Base-by-base conservation (phyloP, 306 rosid genomes). In the Rubus idaeus region DNA sequence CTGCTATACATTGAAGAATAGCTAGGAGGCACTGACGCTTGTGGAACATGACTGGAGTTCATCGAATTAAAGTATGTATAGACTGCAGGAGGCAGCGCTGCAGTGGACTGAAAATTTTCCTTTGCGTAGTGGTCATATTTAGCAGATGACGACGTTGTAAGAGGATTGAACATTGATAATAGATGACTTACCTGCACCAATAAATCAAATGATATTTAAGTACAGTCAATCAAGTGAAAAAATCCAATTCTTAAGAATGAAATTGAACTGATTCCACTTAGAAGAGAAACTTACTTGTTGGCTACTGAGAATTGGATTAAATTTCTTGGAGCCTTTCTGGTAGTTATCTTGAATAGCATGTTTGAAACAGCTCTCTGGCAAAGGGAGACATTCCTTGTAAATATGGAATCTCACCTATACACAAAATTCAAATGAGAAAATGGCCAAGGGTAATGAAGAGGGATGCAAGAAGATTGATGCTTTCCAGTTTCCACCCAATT, bases 291-390 rank as follows among this genome's bases (percentile, higher is more conserved):
- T 45, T 58, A 74, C 77, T 17, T 74, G 78, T 60, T 60, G 70
- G 58, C 58, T 26, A 74, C 63, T 74, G 46, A 74, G 78, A 17
- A 74, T 12, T 10, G 78, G 40, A 35, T 74, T 74, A 46, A 74
- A 74, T 9, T 74, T 74, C 21, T 46, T 45, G 30, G 58, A 74
- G 46, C 70, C 70, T 26, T 11, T 45, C 70, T 58, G 57, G 70
- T 74, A 74, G 70, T 74, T 74, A 60, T 60, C 37, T 58, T 3
- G 58, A 10, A 74, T 60, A 74, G 78, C 78, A 60, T 17, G 69
- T n/a, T 45, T 45, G 63, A 74, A 74, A 9, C 8, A 8, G 23
- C 46, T 74, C 68, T 74, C 78, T 17, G 58, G 35, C 70, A 74
- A 50, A 20, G 70, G 78, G 47, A 45, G 78, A 18, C 78, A 74